phyloP scores from a whole-genome alignment of 2,329 filamentous ascomycete species.

The Cryphonectria radicalis region DNA sequence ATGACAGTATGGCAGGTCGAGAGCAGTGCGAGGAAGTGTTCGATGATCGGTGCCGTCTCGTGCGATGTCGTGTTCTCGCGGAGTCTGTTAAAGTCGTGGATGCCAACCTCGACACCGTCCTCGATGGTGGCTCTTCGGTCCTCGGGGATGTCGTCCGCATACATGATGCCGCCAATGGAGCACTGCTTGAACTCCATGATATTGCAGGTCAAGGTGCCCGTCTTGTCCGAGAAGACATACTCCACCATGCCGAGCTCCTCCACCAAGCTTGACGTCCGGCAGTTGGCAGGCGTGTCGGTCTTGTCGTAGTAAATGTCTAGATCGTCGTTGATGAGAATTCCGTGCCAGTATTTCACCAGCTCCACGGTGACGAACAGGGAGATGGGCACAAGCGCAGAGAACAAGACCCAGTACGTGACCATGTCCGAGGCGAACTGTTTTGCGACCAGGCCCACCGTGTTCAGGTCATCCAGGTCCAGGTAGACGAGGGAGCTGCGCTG shows the following conservation, averaged over 20 bases:
- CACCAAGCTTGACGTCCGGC: constrained; percentile 92
- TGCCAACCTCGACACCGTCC: constrained; percentile 76
- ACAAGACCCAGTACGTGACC: constrained; percentile 97
- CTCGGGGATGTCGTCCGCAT: constrained; percentile 89
- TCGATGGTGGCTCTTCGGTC: constrained; percentile 81
- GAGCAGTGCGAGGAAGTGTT: constrained; percentile 87
- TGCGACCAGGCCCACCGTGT: constrained; percentile 58
- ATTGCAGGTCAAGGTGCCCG: constrained; percentile 95
- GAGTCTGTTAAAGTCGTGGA: constrained; percentile 83
- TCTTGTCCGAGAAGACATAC: constrained; percentile 98
- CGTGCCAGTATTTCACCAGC: constrained; percentile 97
- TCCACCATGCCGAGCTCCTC: constrained; percentile 98
- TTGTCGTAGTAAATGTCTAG: constrained; percentile 97
- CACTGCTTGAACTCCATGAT: constrained; percentile 99
- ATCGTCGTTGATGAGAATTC: constrained; percentile 96
- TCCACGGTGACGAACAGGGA: constrained; percentile 98
- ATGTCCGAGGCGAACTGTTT: constrained; percentile 90
- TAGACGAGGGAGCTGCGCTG: constrained; percentile 69
- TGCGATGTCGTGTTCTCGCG: constrained; percentile 68
- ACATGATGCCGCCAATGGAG: constrained; percentile 90
- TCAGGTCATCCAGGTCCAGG: constrained; percentile 67
- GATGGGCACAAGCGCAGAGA: constrained; percentile 94
- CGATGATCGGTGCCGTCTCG: constrained; percentile 54
- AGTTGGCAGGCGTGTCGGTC: constrained; percentile 93
- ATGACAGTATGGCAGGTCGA: constrained; percentile 97